These are phyloP conservation scores for Colletotrichum musae DNA, from an alignment of 2,329 filamentous ascomycete genomes.

Conservation along the genomic window DNA sequence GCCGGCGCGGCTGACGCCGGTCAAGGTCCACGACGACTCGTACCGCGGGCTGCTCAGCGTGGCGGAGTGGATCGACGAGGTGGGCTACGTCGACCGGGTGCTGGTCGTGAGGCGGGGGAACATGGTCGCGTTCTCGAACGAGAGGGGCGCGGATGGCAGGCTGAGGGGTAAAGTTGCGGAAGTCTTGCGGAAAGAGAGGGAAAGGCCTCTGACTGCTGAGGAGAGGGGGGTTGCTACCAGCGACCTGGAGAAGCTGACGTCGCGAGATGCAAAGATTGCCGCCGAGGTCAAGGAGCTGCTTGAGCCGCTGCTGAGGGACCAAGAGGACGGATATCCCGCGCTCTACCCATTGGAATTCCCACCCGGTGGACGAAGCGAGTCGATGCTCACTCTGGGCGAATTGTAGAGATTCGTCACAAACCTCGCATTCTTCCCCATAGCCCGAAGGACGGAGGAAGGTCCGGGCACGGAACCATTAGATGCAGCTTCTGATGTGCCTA, in stretches of 20 bases:
- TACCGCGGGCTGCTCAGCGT: conserved; percentile 56
- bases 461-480: too few species aligned
- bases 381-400: conserved; percentile 31
- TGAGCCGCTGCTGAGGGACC: conserved; percentile 41
- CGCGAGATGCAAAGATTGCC: conserved; percentile 44
- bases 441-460: too few species aligned
- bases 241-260: conserved; percentile 46
- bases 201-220: conserved; percentile 45
- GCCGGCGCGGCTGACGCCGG: conserved; percentile 59
- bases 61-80: conserved; percentile 54
- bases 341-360: conserved; percentile 44
- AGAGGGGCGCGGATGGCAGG: neutral
- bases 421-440: too few species aligned
- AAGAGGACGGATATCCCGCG: conserved; percentile 27
- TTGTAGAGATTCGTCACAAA: neutral
- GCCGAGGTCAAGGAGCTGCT: conserved; percentile 47
- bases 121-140: conserved; percentile 50
- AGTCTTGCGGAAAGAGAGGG: conserved; percentile 47
- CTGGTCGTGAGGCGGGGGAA: conserved; percentile 57
- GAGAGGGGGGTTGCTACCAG: conserved; percentile 46
- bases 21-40: conserved; percentile 61
- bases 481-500: too few species aligned
- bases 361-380: neutral
- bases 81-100: conserved; percentile 51
- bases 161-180: conserved; percentile 41